These are phyloP conservation scores for Claviceps spartinae DNA, from an alignment of 2,329 filamentous ascomycete species.

Conservation along the genomic window DNA sequence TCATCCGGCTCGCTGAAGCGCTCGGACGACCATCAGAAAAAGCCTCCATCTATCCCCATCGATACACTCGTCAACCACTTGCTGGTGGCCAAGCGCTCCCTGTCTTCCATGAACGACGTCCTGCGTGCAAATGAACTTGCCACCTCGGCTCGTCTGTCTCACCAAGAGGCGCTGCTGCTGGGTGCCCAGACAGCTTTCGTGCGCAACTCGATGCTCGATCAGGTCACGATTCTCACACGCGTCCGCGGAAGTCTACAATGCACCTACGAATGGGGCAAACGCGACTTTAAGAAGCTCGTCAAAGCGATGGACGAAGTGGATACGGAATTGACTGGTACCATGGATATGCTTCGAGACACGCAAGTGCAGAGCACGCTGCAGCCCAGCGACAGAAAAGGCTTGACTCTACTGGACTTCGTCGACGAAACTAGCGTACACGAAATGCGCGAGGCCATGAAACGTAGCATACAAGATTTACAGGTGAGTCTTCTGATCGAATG, in stretches of 20 bases:
- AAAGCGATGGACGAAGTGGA: conserved; percentile 54
- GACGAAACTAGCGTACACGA: conserved; percentile 56
- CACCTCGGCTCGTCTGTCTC: conserved; percentile 55
- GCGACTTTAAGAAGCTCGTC: conserved; percentile 48
- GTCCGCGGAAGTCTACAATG: conserved; percentile 37
- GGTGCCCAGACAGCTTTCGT: conserved; percentile 57
- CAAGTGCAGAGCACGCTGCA: conserved; percentile 51
- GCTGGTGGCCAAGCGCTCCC: conserved; percentile 72
- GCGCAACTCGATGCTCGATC: conserved; percentile 44
- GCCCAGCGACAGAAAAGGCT: conserved; percentile 41
- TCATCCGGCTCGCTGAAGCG: conserved; percentile 22
- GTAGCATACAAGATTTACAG: conserved; percentile 57
- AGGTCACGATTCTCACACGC: conserved; percentile 36
- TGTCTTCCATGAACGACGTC: conserved; percentile 71
- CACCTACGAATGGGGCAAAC: conserved; percentile 44
- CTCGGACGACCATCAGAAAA: conserved; percentile 12
- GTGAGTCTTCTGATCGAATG: conserved; percentile 22
- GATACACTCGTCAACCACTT: conserved; percentile 75
- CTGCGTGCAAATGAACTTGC: conserved; percentile 80
- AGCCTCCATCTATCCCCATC: conserved; percentile 28
- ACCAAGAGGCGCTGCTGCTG: conserved; percentile 68
- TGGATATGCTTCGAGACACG: conserved; percentile 50
- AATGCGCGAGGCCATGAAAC: conserved; percentile 53
- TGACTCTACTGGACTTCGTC: conserved; percentile 62
- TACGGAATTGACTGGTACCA: conserved; percentile 48